These are phyloP conservation scores for Pythium guiyangense DNA, from an alignment of 352 stramenopile genomes.

Conservation along the genomic window DNA sequence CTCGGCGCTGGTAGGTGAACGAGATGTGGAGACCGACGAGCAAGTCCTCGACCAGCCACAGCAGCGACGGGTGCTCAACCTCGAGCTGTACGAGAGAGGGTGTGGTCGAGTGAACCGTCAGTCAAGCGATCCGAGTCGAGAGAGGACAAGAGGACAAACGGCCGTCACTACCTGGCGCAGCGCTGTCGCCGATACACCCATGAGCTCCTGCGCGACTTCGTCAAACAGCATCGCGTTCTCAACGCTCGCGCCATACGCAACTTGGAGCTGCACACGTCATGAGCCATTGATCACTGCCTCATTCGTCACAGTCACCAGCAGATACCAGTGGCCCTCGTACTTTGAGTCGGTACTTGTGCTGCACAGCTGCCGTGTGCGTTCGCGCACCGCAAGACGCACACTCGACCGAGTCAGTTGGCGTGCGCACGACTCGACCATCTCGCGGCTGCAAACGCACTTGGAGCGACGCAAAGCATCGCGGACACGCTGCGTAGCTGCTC, in stretches of 20 bases:
- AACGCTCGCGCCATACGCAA: conserved; percentile 25
- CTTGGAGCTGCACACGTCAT: conserved; percentile 21
- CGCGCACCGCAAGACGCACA: conserved; percentile 27
- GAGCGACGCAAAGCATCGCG: conserved; percentile 39
- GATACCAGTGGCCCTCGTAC: conserved; percentile 6
- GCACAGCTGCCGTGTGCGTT: conserved; percentile 17
- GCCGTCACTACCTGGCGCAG: conserved; percentile 15
- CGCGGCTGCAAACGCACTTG: conserved; percentile 18
- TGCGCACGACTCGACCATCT: conserved; percentile 5
- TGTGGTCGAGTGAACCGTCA: too few species aligned
- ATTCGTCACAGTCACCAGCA: neutral
- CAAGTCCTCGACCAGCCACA: conserved; percentile 41
- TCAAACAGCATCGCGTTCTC: conserved; percentile 50
- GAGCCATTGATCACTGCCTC: neutral
- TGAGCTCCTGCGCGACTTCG: conserved; percentile 30
- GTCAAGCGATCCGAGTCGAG: too few species aligned
- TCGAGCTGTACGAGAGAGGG: conserved; percentile 18
- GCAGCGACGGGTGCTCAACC: conserved; percentile 29
- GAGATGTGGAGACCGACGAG: conserved; percentile 42
- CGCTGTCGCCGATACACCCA: conserved; percentile 25
- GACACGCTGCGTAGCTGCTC: conserved; percentile 44
- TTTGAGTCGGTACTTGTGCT: conserved; percentile 53
- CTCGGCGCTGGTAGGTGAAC: conserved; percentile 38
- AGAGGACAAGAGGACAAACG: neutral
- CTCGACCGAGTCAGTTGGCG: conserved; percentile 3